Evolutionary conservation across 2,329 filamentous ascomycete genomes (phyloP).

Genomic region (Saccharata proteae): DNA sequence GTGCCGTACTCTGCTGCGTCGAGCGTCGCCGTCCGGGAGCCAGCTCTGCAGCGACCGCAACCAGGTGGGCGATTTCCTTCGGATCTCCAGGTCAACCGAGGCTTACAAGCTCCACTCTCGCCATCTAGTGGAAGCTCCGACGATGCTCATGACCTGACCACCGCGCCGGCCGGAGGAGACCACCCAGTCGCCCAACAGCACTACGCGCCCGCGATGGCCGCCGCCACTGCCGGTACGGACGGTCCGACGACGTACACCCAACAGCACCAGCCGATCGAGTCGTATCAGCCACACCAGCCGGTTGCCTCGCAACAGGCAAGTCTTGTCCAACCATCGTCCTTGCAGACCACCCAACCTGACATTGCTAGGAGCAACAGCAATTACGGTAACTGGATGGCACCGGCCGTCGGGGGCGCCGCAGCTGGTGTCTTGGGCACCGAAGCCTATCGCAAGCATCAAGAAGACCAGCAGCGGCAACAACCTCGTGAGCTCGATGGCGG

Average conservation of each 20-base stretch:
- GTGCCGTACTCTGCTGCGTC: conserved; percentile 53
- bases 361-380: conserved; percentile 24
- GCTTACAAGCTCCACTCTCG: conserved; percentile 67
- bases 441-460: conserved; percentile 17
- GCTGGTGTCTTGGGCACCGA: conserved; percentile 29
- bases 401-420: conserved; percentile 31
- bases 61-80: conserved; percentile 95
- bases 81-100: conserved; percentile 77
- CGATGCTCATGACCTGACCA: conserved; percentile 47
- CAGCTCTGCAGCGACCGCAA: conserved; percentile 56
- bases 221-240: too few relatives aligned
- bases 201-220: background rate
- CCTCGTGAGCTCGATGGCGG: conserved; percentile 9
- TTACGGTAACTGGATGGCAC: conserved; percentile 44
- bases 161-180: conserved; percentile 44
- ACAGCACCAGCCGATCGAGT: background rate
- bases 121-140: conserved; percentile 72
- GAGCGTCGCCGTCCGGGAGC: conserved; percentile 23
- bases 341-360: conserved; percentile 9
- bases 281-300: conserved; percentile 5
- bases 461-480: conserved; percentile 11
- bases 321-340: conserved; percentile 6
- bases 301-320: conserved; percentile 6
- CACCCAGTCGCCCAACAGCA: conserved; percentile 19
- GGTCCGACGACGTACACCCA: conserved; percentile 3